Evolutionary conservation across 495 filamentous ascomycete species (phyloP).

Genomic region (Poronia punctata): DNA sequence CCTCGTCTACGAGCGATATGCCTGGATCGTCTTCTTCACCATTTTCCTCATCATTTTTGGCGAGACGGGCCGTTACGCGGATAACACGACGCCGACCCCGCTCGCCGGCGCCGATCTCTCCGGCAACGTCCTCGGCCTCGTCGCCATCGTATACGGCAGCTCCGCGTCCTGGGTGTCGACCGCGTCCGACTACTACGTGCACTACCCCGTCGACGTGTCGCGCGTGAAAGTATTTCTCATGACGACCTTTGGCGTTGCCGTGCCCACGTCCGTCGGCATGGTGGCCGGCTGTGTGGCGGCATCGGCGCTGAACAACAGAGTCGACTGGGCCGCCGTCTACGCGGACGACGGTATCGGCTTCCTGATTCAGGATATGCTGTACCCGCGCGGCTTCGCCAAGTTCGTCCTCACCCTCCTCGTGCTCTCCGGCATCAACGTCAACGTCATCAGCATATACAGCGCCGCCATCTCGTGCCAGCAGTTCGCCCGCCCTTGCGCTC

Average conservation of each 20-base stretch:
- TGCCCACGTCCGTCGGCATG: conserved; percentile 53
- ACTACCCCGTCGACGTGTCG: conserved; percentile 48
- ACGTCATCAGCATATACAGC: conserved; percentile 39
- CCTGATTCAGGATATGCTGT: conserved; percentile 45
- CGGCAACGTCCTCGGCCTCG: conserved; percentile 43
- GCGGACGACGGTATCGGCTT: conserved; percentile 49
- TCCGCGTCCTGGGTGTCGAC: conserved; percentile 56
- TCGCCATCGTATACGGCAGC: conserved; percentile 51
- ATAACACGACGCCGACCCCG: conserved; percentile 32
- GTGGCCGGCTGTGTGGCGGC: conserved; percentile 46
- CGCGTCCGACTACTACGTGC: conserved; percentile 55
- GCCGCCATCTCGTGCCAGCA: conserved; percentile 39
- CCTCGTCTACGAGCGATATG: conserved; percentile 33
- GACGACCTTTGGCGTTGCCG: conserved; percentile 37
- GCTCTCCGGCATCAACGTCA: conserved; percentile 42
- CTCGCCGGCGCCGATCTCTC: conserved; percentile 33
- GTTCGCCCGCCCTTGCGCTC: conserved; percentile 26
- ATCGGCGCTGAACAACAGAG: conserved; percentile 43
- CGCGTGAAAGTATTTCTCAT: conserved; percentile 47
- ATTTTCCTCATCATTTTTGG: conserved; percentile 55
- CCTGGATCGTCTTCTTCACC: conserved; percentile 46
- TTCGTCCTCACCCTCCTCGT: conserved; percentile 51
- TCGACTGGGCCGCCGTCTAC: conserved; percentile 42
- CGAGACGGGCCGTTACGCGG: conserved; percentile 41
- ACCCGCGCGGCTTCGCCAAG: conserved; percentile 53